phyloP scores from a whole-genome alignment of 495 filamentous ascomycete genomes.

The Neurospora sp. region DNA sequence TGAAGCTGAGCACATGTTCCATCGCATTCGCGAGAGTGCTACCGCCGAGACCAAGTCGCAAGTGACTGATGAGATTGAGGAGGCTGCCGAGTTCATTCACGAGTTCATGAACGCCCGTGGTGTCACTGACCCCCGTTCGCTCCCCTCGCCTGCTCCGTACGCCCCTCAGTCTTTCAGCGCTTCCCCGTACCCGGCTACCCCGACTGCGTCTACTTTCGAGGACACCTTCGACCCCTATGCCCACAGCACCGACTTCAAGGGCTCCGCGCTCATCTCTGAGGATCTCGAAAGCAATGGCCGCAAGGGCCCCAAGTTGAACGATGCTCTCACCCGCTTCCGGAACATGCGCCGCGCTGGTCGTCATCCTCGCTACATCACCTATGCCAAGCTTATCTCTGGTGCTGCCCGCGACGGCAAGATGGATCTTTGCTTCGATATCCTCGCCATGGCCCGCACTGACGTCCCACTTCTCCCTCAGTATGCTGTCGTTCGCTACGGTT shows the following conservation, averaged over 20 bases:
- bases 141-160: conserved; percentile 21
- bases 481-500: conserved; percentile 79
- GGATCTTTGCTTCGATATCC: conserved; percentile 74
- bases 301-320: conserved; percentile 61
- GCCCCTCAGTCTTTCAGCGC: conserved; percentile 19
- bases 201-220: conserved; percentile 40
- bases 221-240: conserved; percentile 87
- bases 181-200: conserved; percentile 29
- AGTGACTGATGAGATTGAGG: conserved; percentile 71
- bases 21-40: conserved; percentile 55
- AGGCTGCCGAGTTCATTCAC: conserved; percentile 71
- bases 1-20: conserved; percentile 73
- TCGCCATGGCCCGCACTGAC: conserved; percentile 77
- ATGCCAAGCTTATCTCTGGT: conserved; percentile 85
- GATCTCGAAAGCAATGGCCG: conserved; percentile 68
- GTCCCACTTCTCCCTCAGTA: conserved; percentile 75
- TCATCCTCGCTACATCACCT: conserved; percentile 90
- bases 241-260: conserved; percentile 80
- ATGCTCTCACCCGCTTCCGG: conserved; percentile 70
- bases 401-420: conserved; percentile 73
- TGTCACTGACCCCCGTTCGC: conserved; percentile 35
- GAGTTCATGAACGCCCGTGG: conserved; percentile 57
- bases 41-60: conserved; percentile 33
- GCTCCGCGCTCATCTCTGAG: conserved; percentile 80
- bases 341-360: conserved; percentile 89